Evolutionary conservation across 2,329 filamentous ascomycete genomes (phyloP).

Genomic region (Thermoascus crustaceus): DNA sequence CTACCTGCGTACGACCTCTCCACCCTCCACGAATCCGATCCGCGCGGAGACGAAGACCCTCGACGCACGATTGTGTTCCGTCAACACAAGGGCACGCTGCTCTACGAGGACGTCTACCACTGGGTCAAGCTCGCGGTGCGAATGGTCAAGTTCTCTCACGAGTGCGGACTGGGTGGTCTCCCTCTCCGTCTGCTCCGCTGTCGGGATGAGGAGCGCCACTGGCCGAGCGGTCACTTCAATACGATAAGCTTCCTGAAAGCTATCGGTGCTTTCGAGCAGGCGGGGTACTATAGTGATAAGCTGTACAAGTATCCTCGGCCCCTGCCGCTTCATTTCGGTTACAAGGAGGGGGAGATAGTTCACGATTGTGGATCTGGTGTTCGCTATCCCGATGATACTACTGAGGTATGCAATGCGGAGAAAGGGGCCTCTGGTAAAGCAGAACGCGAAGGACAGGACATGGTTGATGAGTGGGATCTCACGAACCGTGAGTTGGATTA

Average conservation of each 20-base stretch:
- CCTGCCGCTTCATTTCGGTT: background rate
- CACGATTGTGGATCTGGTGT: too few species aligned
- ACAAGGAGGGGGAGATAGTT: too few species aligned
- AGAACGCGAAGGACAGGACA: too few species aligned
- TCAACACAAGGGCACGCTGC: slow-evolving; percentile 18
- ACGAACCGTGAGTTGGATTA: too few species aligned
- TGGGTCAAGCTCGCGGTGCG: slow-evolving; percentile 18
- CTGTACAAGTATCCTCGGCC: background rate
- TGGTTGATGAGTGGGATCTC: too few species aligned
- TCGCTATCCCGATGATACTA: too few species aligned
- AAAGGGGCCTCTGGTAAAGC: too few species aligned
- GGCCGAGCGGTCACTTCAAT: background rate
- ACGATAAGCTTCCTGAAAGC: slow-evolving; percentile 2
- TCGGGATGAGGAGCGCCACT: background rate
- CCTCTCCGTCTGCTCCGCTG: slow-evolving; percentile 3
- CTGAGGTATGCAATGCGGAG: too few species aligned
- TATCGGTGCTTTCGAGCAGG: slow-evolving; percentile 6
- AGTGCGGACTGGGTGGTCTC: slow-evolving; percentile 5
- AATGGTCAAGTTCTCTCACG: slow-evolving; percentile 9
- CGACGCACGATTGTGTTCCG: slow-evolving; percentile 22
- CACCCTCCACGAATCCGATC: background rate
- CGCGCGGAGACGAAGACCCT: background rate
- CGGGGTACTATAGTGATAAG: slow-evolving; percentile 4
- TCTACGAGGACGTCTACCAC: slow-evolving; percentile 14
- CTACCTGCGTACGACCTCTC: slow-evolving; percentile 5